Base-by-base conservation (phyloP, 108 stramenopile genomes). In the Fragilariopsis cylindrus region DNA sequence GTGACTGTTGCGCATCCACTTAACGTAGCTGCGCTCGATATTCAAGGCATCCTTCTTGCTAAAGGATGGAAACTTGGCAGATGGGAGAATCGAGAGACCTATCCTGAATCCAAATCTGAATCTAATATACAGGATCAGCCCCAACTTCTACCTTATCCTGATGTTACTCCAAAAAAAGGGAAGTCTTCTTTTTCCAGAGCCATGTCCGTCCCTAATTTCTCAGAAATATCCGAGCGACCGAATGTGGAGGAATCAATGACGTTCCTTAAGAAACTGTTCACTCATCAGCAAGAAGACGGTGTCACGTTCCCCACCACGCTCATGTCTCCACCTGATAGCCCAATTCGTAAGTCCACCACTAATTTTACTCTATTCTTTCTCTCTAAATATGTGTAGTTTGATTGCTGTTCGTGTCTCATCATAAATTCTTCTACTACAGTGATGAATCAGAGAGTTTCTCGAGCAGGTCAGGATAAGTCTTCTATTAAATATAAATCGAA, bases 41-140 rank as follows among this genome's bases (percentile, higher is more conserved):
- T 79, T 30, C 92, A 91, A 75, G 69, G 72, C 21, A 72, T 76
- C 5, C 73, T 83, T 45, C 80, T 93, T 58, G 92, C 90, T 1
- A 69, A 77, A 57, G 62, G 60, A 15, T 79, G 78, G 81, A 57
- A 76, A 42, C 73, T 86, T 42, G 85, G 85, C 15, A 48, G 50
- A 9, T 76, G 81, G 82, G 60, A 69, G 18, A 40, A 65, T 7
- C 44, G 11, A 60, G 58, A 60, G 4, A 60, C 21, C 4, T 45
- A 45, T 63, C 7, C 5, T 43, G 9, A 63, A 16, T n/a, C 40
- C 42, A 5, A n/a, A 9, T n/a, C 15, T 15, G 9, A 63, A n/a
- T 42, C 16, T 2, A 45, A 43, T 63, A 5, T 9, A 43, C 6
- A 43, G 15, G 46, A 41, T 9, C 11, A 63, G 40, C 3, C 13